Base-by-base conservation (phyloP, 164 flowering plant species). In the Platanus orientalis region DNA sequence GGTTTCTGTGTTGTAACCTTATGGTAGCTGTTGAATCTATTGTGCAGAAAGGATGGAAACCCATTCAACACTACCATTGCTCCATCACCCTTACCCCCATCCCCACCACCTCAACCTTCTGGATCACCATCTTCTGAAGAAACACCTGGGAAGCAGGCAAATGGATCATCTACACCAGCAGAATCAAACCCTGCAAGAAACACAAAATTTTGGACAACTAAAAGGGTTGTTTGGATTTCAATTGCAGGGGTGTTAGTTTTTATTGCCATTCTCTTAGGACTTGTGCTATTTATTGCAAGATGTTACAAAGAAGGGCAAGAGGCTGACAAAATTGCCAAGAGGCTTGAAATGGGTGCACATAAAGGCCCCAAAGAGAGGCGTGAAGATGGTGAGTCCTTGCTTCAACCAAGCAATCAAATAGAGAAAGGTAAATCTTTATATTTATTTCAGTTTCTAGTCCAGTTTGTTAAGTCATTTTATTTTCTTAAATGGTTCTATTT, bases 1-100 rank as follows among this genome's bases (percentile, higher is more conserved):
- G 19, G 24, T 65, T 19, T 10, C 24, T 30, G 36, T 9, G 26
- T 30, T 57, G 45, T 26, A 9, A 26, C 42, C 48, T 44, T 61
- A 7, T 19, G 21, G 60, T 64, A 51, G 69, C 24, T 58, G 30
- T 66, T 64, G 23, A 44, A 21, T 66, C 56, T 55, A 12, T 27
- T 42, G 7, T 81, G 81, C 92, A 94, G 97, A 72, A 82, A 73
- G 54, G 89, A 81, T 73, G 97, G 97, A 42, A 94, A 94, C 63
- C 94, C 75, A 23, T 89, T 89, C 65, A 87, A 88, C 69, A 60
- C 80, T 23, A 71, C 78, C 54, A 56, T 62, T 65, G 65, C 87
- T 54, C 82, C 87, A 36, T 30, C 76, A 19, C 62, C 70, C 7
- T 4, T 17, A 13, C 2, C 32, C 34, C 3, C 27, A 26, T 53